A percentile compares a stretch with the other conserved stretches of the same genome.
phyloP scores from a whole-genome alignment of 768 basidiomycete species.

The Pisolithus microcarpus region DNA sequence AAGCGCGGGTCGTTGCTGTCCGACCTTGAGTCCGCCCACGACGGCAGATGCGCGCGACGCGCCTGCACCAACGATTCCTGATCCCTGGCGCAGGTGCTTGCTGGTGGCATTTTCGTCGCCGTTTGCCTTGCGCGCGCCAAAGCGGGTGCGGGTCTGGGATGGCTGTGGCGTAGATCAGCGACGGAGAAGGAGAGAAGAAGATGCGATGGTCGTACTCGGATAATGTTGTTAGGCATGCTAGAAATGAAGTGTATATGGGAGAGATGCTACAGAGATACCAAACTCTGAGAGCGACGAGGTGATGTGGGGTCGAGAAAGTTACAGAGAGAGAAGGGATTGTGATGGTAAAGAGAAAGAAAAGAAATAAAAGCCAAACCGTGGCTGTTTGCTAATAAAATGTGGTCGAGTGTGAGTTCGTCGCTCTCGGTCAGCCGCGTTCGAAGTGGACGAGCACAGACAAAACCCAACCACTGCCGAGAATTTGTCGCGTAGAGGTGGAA shows the following conservation, averaged over 20 bases:
- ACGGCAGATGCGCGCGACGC: constrained; percentile 44
- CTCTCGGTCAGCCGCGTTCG: constrained; percentile 3
- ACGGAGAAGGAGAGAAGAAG: not conserved
- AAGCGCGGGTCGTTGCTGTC: constrained; percentile 61
- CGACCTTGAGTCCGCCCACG: constrained; percentile 41
- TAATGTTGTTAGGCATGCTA: constrained; percentile 54
- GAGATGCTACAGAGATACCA: constrained; percentile 18
- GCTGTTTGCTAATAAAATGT: constrained; percentile 14
- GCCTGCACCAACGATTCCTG: constrained; percentile 39
- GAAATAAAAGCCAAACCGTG: constrained; percentile 23
- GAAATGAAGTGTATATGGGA: constrained; percentile 1
- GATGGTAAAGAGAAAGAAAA: constrained; percentile 21
- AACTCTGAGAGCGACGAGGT: constrained; percentile 12
- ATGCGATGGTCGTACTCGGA: constrained; percentile 41
- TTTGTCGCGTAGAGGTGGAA: constrained; percentile 28
- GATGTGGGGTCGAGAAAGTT: constrained; percentile 6
- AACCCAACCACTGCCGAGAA: constrained; percentile 19
- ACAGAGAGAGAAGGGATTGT: constrained; percentile 20
- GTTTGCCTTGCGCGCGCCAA: constrained; percentile 56
- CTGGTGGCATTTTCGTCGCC: constrained; percentile 74
- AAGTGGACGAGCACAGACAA: constrained; percentile 20
- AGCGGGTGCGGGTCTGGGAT: constrained; percentile 57
- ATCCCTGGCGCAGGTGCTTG: constrained; percentile 58
- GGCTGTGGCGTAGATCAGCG: constrained; percentile 31
- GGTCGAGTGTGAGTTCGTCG: constrained; percentile 12